A percentile compares a stretch with the other conserved stretches of the same genome.
Evolutionary conservation across 2,329 filamentous ascomycete species (phyloP).

Genomic region (Rhynchosporium agropyri): DNA sequence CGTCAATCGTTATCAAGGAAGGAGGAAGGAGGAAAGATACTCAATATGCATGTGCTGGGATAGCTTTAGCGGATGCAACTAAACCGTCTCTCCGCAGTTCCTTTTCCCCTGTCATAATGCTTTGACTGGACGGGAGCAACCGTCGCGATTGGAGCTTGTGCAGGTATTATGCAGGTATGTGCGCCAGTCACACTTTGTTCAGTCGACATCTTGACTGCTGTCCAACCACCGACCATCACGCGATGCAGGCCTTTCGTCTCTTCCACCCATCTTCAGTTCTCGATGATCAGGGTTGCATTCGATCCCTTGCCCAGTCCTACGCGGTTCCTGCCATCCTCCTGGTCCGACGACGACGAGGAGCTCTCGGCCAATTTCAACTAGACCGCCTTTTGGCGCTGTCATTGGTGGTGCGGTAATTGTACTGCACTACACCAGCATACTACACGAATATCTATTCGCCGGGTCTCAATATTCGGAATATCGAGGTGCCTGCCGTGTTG

Average conservation of each 20-base stretch:
- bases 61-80: conserved; percentile 2
- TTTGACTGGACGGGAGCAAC: conserved; percentile 17
- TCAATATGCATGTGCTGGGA: conserved; percentile 14
- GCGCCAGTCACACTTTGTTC: conserved; percentile 15
- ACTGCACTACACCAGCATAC: conserved; percentile 25
- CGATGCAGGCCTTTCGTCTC: conserved; percentile 16
- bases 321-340: background rate
- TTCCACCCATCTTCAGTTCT: conserved; percentile 6
- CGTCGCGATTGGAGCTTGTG: background rate
- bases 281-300: conserved; percentile 18
- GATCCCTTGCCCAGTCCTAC: conserved; percentile 28
- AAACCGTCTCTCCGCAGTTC: conserved; percentile 15
- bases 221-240: conserved; percentile 31
- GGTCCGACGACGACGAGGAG: background rate
- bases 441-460: conserved; percentile 24
- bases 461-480: conserved; percentile 31
- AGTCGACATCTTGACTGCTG: conserved; percentile 15
- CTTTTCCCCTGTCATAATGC: conserved; percentile 9
- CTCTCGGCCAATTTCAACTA: conserved; percentile 41
- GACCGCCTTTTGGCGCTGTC: conserved; percentile 35
- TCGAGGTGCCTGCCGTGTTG: conserved; percentile 20
- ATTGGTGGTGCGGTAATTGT: background rate
- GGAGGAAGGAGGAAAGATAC: too few relatives aligned
- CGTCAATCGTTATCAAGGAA: conserved; percentile 21
- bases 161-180: conserved; percentile 10